Evolutionary conservation across 2,329 filamentous ascomycete genomes (phyloP), one percentile per base, ranked within the genome.

Genomic region (Madurella fahalii): DNA sequence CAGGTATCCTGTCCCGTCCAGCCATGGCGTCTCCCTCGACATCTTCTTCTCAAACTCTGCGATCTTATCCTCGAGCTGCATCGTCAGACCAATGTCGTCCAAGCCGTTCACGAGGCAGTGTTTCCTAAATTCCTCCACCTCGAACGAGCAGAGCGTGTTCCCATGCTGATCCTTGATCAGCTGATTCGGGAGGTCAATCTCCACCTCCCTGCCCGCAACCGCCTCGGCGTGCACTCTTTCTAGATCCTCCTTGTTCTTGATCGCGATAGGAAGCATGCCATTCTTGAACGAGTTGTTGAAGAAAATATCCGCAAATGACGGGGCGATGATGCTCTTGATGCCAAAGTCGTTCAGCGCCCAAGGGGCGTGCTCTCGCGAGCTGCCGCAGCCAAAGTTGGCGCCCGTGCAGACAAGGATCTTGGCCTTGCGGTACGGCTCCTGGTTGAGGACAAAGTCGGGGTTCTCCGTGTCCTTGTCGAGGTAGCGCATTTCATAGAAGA

Each of bases 231-330:
- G 85, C 60, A 97, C 85, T 58, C 78, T 79, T 42, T 87, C 79
- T 4, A 96, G 76, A 32, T 82, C 78, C 1, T 74, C 77, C 61
- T 83, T 73, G 70, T 93, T 84, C 32, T 80, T 75, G 68, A 97
- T 87, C 56, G 80, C 74, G 58, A 97, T 84, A 46, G 93, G 92
- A 60, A 97, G 78, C 94, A 97, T 97, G 76, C 93, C 93, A 77
- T 99, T 99, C 82, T 99, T 97, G 83, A 96, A 97, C n/a, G 89
- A 94, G 79, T 99, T 99, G 83, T 96, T 96, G 83, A 93, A 95
- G 84, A 96, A 96, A 72, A 99, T 99, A 68, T 95, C 90, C 55
- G 87, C 89, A 55, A 81, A 84, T 1, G 88, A 92, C 1, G 90
- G 90, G 1, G 93, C 94, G 64, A 97, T 95, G 66, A 97, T 81